Conservation (phyloP, 2,329 filamentous ascomycete species). For the Colletotrichum sp. region DNA sequence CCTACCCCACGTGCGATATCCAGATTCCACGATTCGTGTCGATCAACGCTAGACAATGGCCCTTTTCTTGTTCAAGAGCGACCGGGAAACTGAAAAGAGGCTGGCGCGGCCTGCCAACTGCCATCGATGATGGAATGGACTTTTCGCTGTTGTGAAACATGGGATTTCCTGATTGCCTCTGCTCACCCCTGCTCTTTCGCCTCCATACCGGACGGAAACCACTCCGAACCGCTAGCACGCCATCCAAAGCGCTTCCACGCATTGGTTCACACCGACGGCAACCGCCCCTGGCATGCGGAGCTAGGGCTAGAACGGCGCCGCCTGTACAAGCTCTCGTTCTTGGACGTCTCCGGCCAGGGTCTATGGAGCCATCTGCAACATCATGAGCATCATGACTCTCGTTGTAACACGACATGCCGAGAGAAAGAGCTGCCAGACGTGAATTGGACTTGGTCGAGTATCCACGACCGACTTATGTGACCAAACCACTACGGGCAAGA, state of each 20-base stretch:
- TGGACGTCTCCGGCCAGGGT: slow-evolving; percentile 2
- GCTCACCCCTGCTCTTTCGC: neutral
- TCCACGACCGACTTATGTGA: neutral
- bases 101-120: neutral
- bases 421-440: neutral
- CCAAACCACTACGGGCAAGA: neutral
- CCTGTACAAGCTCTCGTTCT: neutral
- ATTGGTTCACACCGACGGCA: neutral
- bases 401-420: neutral
- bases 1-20: slow-evolving; percentile 11
- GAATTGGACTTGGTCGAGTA: neutral
- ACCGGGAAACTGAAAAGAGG: neutral
- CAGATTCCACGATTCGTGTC: slow-evolving; percentile 14
- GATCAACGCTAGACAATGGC: neutral
- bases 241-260: neutral
- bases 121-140: slow-evolving; percentile 20
- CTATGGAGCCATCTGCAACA: neutral
- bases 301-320: neutral
- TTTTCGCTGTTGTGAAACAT: slow-evolving; percentile 17
- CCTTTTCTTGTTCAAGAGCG: neutral
- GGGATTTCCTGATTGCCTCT: slow-evolving; percentile 9
- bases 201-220: neutral
- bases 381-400: slow-evolving; percentile 5
- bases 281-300: slow-evolving; percentile 6
- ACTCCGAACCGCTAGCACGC: slow-evolving; percentile 4